A percentile compares a stretch with the other conserved stretches of the same genome.
phyloP scores from a whole-genome alignment of 2,329 filamentous ascomycete species.

The Grosmannia penicillata region DNA sequence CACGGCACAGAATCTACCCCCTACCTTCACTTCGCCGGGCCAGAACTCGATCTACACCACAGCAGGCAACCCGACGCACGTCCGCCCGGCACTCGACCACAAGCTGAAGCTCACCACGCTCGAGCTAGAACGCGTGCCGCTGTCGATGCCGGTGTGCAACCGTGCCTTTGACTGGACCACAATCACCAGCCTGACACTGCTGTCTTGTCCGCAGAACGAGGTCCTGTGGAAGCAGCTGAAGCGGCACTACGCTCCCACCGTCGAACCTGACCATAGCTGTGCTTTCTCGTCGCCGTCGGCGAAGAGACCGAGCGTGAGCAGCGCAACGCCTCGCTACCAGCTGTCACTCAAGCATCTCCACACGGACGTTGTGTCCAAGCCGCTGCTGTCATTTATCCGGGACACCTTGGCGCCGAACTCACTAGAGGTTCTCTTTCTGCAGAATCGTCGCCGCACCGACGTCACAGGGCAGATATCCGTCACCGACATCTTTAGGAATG shows the following conservation, averaged over 20 bases:
- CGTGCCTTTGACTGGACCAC: conserved; percentile 61
- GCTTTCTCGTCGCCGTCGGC: conserved; percentile 11
- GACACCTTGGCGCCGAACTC: conserved; percentile 66
- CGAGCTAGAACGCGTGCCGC: conserved; percentile 58
- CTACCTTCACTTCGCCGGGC: no score
- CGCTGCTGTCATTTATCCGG: conserved; percentile 59
- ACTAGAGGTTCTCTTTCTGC: conserved; percentile 64
- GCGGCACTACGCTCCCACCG: no score
- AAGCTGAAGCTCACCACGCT: conserved; percentile 55
- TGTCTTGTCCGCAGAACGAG: conserved; percentile 60
- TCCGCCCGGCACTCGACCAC: conserved; percentile 28
- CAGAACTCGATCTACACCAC: no score
- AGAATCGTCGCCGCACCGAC: conserved; percentile 42
- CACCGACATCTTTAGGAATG: conserved; percentile 55
- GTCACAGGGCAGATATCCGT: conserved; percentile 41
- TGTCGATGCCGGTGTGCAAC: conserved; percentile 58
- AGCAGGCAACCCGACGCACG: no score
- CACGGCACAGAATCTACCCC: no score
- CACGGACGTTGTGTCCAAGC: conserved; percentile 54
- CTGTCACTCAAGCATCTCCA: conserved; percentile 60
- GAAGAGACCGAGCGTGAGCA: no score
- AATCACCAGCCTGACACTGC: conserved; percentile 56
- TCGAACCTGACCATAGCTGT: no score
- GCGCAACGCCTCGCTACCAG: conserved; percentile 39
- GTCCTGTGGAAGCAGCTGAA: conserved; percentile 60